These are phyloP conservation scores for Candida saitoana DNA, from an alignment of 805 yeast genomes.

Conservation along the genomic window DNA sequence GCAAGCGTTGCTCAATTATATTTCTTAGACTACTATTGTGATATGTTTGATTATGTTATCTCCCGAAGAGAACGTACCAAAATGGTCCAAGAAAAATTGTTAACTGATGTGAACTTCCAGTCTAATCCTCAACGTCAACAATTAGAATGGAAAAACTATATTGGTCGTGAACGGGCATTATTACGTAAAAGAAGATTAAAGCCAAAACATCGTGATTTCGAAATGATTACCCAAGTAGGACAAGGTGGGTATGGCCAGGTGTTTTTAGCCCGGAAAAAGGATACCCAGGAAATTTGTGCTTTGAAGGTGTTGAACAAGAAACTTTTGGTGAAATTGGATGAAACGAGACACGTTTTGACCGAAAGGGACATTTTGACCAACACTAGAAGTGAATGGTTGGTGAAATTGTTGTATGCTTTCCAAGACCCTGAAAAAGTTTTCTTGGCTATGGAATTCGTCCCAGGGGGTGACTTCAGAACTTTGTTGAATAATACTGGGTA, in stretches of 20 bases:
- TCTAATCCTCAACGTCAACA: slow-evolving; percentile 32
- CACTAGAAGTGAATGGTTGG: slow-evolving; percentile 93
- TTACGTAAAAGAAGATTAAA: slow-evolving; percentile 85
- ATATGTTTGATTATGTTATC: slow-evolving; percentile 88
- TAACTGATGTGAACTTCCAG: slow-evolving; percentile 44
- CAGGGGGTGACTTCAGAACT: slow-evolving; percentile 98
- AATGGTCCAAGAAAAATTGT: slow-evolving; percentile 60
- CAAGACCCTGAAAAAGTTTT: slow-evolving; percentile 89
- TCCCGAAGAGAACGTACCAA: slow-evolving; percentile 78
- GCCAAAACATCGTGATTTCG: slow-evolving; percentile 93
- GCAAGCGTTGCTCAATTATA: slow-evolving; percentile 92
- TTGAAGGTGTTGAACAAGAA: slow-evolving; percentile 86
- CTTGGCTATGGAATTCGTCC: slow-evolving; percentile 98
- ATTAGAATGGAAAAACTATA: slow-evolving; percentile 67
- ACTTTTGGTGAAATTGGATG: slow-evolving; percentile 82
- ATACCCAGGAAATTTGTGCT: slow-evolving; percentile 93
- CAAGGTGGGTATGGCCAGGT: slow-evolving; percentile 99
- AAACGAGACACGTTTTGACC: slow-evolving; percentile 90
- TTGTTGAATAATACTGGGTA: slow-evolving; percentile 89
- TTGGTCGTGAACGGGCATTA: slow-evolving; percentile 77
- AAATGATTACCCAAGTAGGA: slow-evolving; percentile 96
- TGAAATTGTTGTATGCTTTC: slow-evolving; percentile 87
- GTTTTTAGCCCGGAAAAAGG: slow-evolving; percentile 90
- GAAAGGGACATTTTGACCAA: slow-evolving; percentile 97
- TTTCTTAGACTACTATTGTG: slow-evolving; percentile 93